These are phyloP conservation scores for Plasmodium adleri DNA, from an alignment of 169 alveolate species.

Conservation along the genomic window DNA sequence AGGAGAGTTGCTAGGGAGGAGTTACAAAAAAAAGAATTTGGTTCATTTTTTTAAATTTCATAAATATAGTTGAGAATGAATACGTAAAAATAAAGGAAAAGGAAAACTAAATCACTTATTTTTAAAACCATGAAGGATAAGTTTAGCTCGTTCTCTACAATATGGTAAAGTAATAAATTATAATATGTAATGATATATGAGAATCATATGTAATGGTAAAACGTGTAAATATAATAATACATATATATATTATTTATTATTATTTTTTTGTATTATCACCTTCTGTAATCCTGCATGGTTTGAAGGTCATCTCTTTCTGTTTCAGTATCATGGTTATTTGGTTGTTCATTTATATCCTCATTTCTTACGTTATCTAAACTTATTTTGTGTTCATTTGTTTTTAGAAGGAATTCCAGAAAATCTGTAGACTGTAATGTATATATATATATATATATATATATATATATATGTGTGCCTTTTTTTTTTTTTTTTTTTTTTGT, in stretches of 20 bases:
- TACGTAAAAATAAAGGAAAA: background rate
- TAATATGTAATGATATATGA: background rate
- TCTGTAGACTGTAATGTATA: constrained; percentile 27
- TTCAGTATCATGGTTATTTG: background rate
- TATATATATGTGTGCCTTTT: background rate
- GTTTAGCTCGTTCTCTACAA: constrained; percentile 42
- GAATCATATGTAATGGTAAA: too few relatives aligned
- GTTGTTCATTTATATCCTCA: background rate
- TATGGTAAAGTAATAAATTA: too few relatives aligned
- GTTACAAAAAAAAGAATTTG: constrained; percentile 73
- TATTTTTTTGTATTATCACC: constrained; percentile 1
- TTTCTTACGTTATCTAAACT: background rate
- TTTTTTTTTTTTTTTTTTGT: background rate
- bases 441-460: background rate
- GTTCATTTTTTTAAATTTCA: constrained; percentile 55
- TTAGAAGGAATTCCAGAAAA: constrained; percentile 19
- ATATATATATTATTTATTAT: background rate
- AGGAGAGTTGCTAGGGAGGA: constrained; percentile 67
- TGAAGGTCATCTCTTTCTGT: constrained; percentile 17
- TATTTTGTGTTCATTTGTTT: constrained; percentile 27
- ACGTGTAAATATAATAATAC: background rate
- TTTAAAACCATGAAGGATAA: constrained; percentile 49
- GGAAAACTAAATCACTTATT: constrained; percentile 13
- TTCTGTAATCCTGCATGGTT: constrained; percentile 48
- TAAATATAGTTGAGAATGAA: background rate